Evolutionary conservation across 345 rosid genomes (phyloP), one percentile per base, ranked within the genome.

Genomic region (Citrus mangshanensis): DNA sequence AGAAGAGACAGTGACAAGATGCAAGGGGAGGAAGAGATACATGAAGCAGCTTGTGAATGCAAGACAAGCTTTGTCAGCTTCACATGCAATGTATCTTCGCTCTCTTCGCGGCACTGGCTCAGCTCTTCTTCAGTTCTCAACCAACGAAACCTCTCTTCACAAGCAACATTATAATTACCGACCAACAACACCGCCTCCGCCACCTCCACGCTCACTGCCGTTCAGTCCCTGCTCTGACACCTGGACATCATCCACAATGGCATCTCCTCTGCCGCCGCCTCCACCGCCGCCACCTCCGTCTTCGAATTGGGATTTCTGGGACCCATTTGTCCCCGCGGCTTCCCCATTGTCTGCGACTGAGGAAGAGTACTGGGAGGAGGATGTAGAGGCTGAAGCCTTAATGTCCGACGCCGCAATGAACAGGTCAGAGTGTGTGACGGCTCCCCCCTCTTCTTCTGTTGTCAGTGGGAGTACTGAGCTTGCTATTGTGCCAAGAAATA

Each of bases 261-360:
- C 88, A 76, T 77, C 96, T 81, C 75, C 91, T 61, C 82, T 77
- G 2, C 94, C 84, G 9, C 93, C 13, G 6, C 89, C 65, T 25
- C 91, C 81, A 0, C 98, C 98, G 2, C 97, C 97, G 0, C 98
- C 99, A 1, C 97, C 97, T 0, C 88, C 87, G 3, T 78, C 93
- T 1, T 90, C 95, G 6, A 85, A 90, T 70, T 95, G 99, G 99
- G 99, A 95, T 78, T 92, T 92, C 78, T 95, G 97, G 99, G 95
- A 93, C 81, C 98, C 99, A 4, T 95, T 93, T 75, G 82, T 81
- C 25, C 95, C 91, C 27, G 72, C 91, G 22, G 72, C 90, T 69
- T 72, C 88, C 1, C 84, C 93, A 59, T 75, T 88, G 74, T 82
- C 91, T 37, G 85, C 81, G 27, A 82, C 90, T 2, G 98, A 90